Conservation (phyloP, 345 rosid species). For the Mercurialis annua region DNA sequence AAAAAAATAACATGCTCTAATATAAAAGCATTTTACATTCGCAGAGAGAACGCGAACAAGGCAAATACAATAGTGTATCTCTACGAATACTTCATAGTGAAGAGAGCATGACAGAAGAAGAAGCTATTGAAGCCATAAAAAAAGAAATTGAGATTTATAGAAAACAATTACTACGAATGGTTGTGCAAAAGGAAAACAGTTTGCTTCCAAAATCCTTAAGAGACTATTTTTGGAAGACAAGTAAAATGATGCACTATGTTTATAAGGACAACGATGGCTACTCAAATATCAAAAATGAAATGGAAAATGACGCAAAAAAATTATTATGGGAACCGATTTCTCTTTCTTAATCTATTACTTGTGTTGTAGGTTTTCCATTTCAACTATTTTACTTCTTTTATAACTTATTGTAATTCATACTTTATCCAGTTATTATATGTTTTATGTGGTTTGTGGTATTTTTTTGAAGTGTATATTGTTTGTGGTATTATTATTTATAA, state of each 20-base stretch:
- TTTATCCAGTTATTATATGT: too few species aligned
- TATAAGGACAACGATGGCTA: neutral
- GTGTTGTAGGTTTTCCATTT: too few species aligned
- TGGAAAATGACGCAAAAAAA: neutral
- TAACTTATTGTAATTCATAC: too few species aligned
- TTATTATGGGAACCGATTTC: neutral
- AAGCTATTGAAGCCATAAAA: neutral
- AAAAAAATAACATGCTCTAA: too few species aligned
- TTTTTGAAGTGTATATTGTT: too few species aligned
- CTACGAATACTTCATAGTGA: neutral
- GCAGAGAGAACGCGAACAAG: neutral
- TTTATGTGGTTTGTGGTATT: too few species aligned
- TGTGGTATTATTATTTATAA: too few species aligned
- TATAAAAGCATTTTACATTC: neutral
- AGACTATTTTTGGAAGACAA: neutral
- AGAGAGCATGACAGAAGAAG: neutral
- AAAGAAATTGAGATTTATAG: neutral
- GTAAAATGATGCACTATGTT: neutral
- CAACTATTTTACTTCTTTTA: too few species aligned
- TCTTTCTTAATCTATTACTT: too few species aligned
- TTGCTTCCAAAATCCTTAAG: too few species aligned
- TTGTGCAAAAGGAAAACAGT: too few species aligned
- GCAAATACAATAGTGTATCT: neutral
- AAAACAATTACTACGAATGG: neutral
- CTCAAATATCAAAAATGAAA: neutral